phyloP scores from a whole-genome alignment of 495 filamentous ascomycete genomes.

The Massariosphaeria phaeospora region DNA sequence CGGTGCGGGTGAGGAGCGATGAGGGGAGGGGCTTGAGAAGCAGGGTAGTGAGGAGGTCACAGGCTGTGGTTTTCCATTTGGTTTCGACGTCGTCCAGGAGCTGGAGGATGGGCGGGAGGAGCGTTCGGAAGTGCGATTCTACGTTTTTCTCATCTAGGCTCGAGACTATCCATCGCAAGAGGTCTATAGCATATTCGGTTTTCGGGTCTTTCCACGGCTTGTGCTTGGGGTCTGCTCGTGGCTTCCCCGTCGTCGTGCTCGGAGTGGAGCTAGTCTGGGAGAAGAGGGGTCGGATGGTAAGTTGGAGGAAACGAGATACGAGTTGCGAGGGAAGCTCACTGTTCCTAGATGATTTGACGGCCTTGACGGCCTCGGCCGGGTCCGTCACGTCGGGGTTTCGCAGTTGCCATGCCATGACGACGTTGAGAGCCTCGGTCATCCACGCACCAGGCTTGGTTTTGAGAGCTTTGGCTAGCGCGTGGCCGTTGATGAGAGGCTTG shows the following conservation, averaged over 20 bases:
- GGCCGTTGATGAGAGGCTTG: constrained; percentile 49
- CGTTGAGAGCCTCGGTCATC: constrained; percentile 67
- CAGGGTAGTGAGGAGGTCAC: constrained; percentile 55
- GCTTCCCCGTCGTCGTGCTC: constrained; percentile 40
- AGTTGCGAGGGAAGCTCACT: constrained; percentile 43
- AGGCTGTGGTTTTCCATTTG: constrained; percentile 55
- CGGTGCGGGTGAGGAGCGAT: constrained; percentile 61
- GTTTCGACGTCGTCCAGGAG: constrained; percentile 67
- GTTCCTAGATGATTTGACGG: constrained; percentile 23
- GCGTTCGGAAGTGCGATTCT: constrained; percentile 63
- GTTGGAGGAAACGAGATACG: constrained; percentile 39
- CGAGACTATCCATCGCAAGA: constrained; percentile 61
- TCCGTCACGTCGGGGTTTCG: constrained; percentile 63
- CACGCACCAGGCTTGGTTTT: constrained; percentile 65
- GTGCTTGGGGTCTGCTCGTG: constrained; percentile 1
- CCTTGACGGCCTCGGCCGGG: constrained; percentile 59
- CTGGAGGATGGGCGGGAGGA: constrained; percentile 76
- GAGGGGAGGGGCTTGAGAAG: constrained; percentile 49
- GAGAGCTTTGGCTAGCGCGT: constrained; percentile 57
- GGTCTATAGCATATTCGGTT: constrained; percentile 55
- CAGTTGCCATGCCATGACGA: constrained; percentile 79
- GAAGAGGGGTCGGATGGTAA: constrained; percentile 45
- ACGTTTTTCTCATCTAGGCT: constrained; percentile 41
- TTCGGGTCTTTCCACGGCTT: constrained; percentile 64
- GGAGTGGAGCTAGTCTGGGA: constrained; percentile 18